Evolutionary conservation across 2,329 filamentous ascomycete species (phyloP), one percentile per base, ranked within the genome.

Genomic region (Chrysosporium queenslandicum): DNA sequence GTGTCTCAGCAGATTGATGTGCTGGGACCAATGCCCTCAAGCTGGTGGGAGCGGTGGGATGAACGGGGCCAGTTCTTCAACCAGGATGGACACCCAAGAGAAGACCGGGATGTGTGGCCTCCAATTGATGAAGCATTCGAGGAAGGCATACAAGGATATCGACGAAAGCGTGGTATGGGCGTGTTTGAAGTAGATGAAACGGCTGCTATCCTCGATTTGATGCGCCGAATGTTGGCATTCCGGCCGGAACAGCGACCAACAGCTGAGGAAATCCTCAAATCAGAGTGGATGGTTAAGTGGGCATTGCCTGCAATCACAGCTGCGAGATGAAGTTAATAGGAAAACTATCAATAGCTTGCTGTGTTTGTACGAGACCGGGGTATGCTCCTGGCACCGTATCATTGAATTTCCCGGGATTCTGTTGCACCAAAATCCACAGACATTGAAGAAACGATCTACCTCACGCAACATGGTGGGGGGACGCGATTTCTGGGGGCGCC

Each of bases 141-240:
- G 43, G 27, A 55, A 9, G 21, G 34, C 6, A 40, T 60, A 14
- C 56, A 59, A 48, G 42, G 47, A 8, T 56, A 49, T 51, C 55
- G 58, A 46, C 53, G 52, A 21, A 56, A 58, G 36, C n/a, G 4
- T 20, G 9, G 9, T 3, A 39, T 39, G 12, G 36, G 36, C 4
- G 36, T 11, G 1, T 39, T 39, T 39, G 12, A 14, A 7, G 14
- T 4, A 37, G 37, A 48, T 9, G 52, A 52, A 56, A 42, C 20
- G 11, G 29, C 37, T 29, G 48, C 55, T 3, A 49, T 56, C 23
- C 30, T 53, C 1, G 39, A 39, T 18, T 47, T 56, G 74, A 74
- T 16, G 71, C 71, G 56, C 71, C 72, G 41, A 74, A 71, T 52
- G 74, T 62, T 16, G 72, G 71, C 72, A 75, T 74, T 56, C 67